A percentile compares a stretch with the other conserved stretches of the same genome.
phyloP scores from a whole-genome alignment of 805 yeast genomes.

The Starmera pachycereana region DNA sequence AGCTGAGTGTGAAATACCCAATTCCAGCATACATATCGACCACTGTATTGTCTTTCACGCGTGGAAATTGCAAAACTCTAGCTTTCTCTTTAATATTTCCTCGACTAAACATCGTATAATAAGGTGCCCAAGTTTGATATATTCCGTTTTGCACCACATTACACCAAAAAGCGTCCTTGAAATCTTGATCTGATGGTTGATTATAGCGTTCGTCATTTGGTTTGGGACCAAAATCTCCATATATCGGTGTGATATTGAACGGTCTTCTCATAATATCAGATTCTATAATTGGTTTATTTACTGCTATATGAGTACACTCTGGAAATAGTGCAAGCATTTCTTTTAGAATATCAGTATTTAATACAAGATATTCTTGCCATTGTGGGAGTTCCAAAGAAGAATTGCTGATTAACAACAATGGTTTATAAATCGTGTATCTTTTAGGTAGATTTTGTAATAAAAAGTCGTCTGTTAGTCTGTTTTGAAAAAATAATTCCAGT shows the following conservation, averaged over 20 bases:
- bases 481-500: background rate
- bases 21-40: conserved; percentile 77
- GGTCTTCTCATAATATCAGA: conserved; percentile 57
- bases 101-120: conserved; percentile 77
- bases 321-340: conserved; percentile 5
- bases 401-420: conserved; percentile 50
- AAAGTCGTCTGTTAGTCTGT: background rate
- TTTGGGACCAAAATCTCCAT: conserved; percentile 56
- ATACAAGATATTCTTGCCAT: too few relatives aligned
- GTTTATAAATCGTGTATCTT: conserved; percentile 56
- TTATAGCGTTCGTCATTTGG: conserved; percentile 17
- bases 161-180: conserved; percentile 61
- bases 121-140: conserved; percentile 75
- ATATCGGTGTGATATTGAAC: conserved; percentile 42
- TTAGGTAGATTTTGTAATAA: conserved; percentile 27
- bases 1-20: conserved; percentile 72
- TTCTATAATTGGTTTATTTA: conserved; percentile 55
- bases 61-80: conserved; percentile 39
- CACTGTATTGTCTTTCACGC: conserved; percentile 32
- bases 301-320: conserved; percentile 51
- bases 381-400: background rate
- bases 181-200: conserved; percentile 33
- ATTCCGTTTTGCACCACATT: conserved; percentile 61
- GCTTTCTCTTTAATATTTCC: conserved; percentile 80
- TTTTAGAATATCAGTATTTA: too few relatives aligned